Evolutionary conservation across 202 grass and related monocot genomes (phyloP), one percentile per base, ranked within the genome.

Genomic region (Eragrostis tef): DNA sequence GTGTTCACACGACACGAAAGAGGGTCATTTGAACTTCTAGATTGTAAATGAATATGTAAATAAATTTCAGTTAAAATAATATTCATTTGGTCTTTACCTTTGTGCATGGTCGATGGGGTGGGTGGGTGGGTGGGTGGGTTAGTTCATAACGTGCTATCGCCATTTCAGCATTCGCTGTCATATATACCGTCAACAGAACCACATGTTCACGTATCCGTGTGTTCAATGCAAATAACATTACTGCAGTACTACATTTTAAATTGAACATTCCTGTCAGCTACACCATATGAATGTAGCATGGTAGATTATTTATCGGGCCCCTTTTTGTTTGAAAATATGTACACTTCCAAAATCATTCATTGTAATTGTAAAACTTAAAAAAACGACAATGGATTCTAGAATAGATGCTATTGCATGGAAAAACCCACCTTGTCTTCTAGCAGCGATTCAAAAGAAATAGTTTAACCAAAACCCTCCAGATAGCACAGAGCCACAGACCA

Each of bases 1-100:
- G 64, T 86, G 70, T 83, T 79, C 11, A 52, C 5, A 9, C 17
- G 46, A 25, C 61, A 64, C 86, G 69, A 74, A 57, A 49, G 34
- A 74, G 15, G 64, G 54, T 62, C 8, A 63, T 71, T 64, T 81
- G 45, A 68, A 44, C 29, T 62, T 76, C 11, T 82, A 34, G 31
- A 60, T 83, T 75, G 68, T 74, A 75, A 88, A 83, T 79, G 16
- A 78, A 73, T 78, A 47, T 78, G 67, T 78, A 73, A 53, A 81
- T 73, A 75, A 14, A 19, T 83, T 53, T 56, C 61, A 74, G 70
- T 56, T 80, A 45, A 80, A 79, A 73, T 27, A 70, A 71, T 74
- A 10, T 16, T 0, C 25, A 25, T 79, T 73, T 57, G 24, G 43
- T 45, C n/a, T 60, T 70, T 44, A 66, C 79, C 16, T 71, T 46